Base-by-base conservation (phyloP, 257 asterid genomes). In the Anisodus tanguticus region DNA sequence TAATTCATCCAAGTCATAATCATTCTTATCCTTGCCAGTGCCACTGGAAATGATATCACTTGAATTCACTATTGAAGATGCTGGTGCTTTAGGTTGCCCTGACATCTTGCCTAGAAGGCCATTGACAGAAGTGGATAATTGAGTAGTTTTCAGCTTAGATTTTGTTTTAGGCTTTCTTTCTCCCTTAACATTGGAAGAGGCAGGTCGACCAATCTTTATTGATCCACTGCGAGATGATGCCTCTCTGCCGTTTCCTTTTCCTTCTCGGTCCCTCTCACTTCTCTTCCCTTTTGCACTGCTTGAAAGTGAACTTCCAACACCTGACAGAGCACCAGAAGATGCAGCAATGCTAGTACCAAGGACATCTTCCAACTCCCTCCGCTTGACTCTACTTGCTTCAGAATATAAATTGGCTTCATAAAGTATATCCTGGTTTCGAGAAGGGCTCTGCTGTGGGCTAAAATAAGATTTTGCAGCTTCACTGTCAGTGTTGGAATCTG, bases 281-380 rank as follows among this genome's bases (percentile, higher is more conserved):
- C 98, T 89, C 87, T 93, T 95, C 72, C 98, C 98, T 88, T 93
- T 95, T 26, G 95, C 90, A 89, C 90, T 90, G 94, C 93, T 89
- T 70, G 93, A 81, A 87, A 92, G 92, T 72, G 97, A 91, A 87
- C 89, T 91, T 69, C 92, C 93, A 88, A 90, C 85, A 67, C 93
- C 93, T 63, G 94, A 74, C 41, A 74, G 41, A 74, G 62, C 81
- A 74, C 62, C 81, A 49, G 81, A 74, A 51, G 81, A 85, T 83
- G 90, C 86, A 83, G 90, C 88, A 84, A 89, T 82, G 62, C 85
- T 86, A 85, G 87, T 86, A 63, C 98, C 97, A 70, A 94, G 81
- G 62, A 74, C 95, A 87, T 93, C 94, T 84, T 92, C 97, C 85
- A 93, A 82, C 85, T 93, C 98, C 88, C 88, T 94, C 88, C 91